phyloP scores from a whole-genome alignment of 2,329 filamentous ascomycete species.

The Scedosporium aurantiacum region DNA sequence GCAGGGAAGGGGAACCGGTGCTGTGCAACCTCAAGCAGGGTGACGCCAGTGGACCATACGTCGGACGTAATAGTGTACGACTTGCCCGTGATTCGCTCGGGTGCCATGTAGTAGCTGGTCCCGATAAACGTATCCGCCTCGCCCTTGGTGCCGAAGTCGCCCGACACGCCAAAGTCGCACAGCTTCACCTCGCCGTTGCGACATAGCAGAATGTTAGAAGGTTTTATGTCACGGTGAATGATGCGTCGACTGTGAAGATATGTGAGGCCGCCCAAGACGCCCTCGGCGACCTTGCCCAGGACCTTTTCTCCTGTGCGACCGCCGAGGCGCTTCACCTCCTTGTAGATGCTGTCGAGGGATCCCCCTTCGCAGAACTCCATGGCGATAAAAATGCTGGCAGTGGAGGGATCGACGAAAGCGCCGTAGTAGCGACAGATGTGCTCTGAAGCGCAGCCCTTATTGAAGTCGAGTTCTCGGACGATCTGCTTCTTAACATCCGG shows the following conservation, averaged over 20 bases:
- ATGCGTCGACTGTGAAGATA: slow-evolving; percentile 95
- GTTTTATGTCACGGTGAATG: slow-evolving; percentile 98
- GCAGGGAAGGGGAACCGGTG: slow-evolving; percentile 97
- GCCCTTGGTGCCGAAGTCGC: slow-evolving; percentile 96
- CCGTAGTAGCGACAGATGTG: slow-evolving; percentile 98
- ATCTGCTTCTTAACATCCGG: slow-evolving; percentile 99
- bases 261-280: slow-evolving; percentile 83
- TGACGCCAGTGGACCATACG: slow-evolving; percentile 96
- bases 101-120: slow-evolving; percentile 98
- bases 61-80: slow-evolving; percentile 98
- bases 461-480: slow-evolving; percentile 89
- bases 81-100: slow-evolving; percentile 93
- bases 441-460: slow-evolving; percentile 90
- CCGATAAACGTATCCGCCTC: slow-evolving; percentile 99
- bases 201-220: slow-evolving; percentile 90
- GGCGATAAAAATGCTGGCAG: slow-evolving; percentile 91
- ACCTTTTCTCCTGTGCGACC: slow-evolving; percentile 96
- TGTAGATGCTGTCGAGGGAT: slow-evolving; percentile 91
- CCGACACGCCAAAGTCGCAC: slow-evolving; percentile 95
- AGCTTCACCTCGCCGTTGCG: slow-evolving; percentile 91
- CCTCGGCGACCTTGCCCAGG: slow-evolving; percentile 90
- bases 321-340: slow-evolving; percentile 89
- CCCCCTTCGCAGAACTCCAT: slow-evolving; percentile 99
- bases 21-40: slow-evolving; percentile 96
- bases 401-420: slow-evolving; percentile 91